Conservation (phyloP, 2,329 filamentous ascomycete genomes). For the Boeremia lycopersici region DNA sequence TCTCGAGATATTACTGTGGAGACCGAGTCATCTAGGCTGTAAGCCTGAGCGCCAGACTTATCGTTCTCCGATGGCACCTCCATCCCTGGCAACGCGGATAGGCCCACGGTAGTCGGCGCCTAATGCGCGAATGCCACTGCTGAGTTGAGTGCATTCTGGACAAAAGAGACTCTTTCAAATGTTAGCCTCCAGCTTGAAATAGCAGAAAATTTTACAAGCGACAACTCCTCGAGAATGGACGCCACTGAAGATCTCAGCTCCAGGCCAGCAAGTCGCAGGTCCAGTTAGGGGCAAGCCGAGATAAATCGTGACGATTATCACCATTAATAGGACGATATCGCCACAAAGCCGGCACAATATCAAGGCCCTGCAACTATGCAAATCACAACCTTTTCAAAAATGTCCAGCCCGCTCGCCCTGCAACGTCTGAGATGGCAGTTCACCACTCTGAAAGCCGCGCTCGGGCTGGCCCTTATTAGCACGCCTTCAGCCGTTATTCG, state of each 20-base stretch:
- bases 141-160: constrained; percentile 5
- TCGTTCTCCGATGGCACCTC: not conserved
- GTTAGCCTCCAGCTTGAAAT: not conserved
- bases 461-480: constrained; percentile 17
- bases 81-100: not conserved
- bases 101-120: not conserved
- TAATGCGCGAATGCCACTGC: not conserved
- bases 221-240: not conserved
- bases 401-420: not conserved
- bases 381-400: not conserved
- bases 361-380: not conserved
- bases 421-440: not conserved
- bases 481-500: constrained; percentile 22
- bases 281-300: not conserved
- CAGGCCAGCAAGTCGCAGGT: not conserved
- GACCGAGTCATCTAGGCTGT: not conserved
- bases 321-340: not conserved
- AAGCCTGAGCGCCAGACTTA: not conserved
- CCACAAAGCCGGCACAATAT: not conserved
- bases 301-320: not conserved
- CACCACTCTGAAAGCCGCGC: constrained; percentile 21
- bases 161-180: not conserved
- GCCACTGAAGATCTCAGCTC: constrained; percentile 4
- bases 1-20: constrained; percentile 4
- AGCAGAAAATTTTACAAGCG: constrained; percentile 1